Percentiles rank a stretch among this genome's conserved stretches.
Evolutionary conservation across 805 yeast genomes (phyloP).

Genomic region (Kodamaea nitidulidarum): DNA sequence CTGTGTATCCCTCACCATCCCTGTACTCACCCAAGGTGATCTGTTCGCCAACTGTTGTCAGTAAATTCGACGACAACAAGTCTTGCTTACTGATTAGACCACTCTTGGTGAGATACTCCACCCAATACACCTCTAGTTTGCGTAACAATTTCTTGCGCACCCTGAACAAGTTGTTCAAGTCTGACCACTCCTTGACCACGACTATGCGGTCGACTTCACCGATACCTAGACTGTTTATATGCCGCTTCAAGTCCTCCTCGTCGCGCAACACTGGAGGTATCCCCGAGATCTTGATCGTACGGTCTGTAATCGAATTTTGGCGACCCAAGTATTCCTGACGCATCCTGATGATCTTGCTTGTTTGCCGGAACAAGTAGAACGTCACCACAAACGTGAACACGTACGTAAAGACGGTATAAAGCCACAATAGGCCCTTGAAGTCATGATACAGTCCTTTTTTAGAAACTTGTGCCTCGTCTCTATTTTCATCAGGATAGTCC

Average conservation of each 20-base stretch:
- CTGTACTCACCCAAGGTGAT: slow-evolving; percentile 18
- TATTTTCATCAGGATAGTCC: slow-evolving; percentile 25
- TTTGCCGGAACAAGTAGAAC: slow-evolving; percentile 60
- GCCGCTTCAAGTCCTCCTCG: slow-evolving; percentile 63
- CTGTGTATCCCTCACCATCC: slow-evolving; percentile 9
- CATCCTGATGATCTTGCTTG: slow-evolving; percentile 67
- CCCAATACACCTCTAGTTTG: slow-evolving; percentile 68
- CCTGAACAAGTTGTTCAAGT: slow-evolving; percentile 60
- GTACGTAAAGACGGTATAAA: slow-evolving; percentile 83
- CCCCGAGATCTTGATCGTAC: slow-evolving; percentile 84
- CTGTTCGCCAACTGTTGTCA: slow-evolving; percentile 27
- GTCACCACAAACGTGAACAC: slow-evolving; percentile 70
- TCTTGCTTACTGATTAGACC: slow-evolving; percentile 28
- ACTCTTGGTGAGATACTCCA: slow-evolving; percentile 50
- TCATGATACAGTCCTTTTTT: slow-evolving; percentile 18
- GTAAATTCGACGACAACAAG: slow-evolving; percentile 23
- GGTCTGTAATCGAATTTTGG: slow-evolving; percentile 85
- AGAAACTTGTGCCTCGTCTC: slow-evolving; percentile 13
- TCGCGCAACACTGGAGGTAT: slow-evolving; percentile 79
- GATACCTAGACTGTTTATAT: slow-evolving; percentile 72
- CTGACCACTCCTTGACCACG: slow-evolving; percentile 84
- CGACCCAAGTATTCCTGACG: slow-evolving; percentile 80
- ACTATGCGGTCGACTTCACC: slow-evolving; percentile 76
- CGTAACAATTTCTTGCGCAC: slow-evolving; percentile 51
- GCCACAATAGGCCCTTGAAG: slow-evolving; percentile 66